phyloP scores from a whole-genome alignment of 768 basidiomycete species.

The Leccinum obscurum region DNA sequence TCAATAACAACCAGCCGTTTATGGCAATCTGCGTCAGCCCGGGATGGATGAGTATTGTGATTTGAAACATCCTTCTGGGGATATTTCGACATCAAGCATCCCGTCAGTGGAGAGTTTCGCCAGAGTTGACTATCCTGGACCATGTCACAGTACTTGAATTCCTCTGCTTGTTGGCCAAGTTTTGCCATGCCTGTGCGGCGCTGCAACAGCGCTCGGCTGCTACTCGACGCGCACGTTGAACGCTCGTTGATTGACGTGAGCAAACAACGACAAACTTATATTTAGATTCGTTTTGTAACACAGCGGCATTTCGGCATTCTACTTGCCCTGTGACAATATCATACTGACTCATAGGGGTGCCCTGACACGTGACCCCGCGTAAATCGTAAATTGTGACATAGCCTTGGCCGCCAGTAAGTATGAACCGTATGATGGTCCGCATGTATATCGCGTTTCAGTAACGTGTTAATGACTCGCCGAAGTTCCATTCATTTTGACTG shows the following conservation, averaged over 20 bases:
- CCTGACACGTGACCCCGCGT: not conserved
- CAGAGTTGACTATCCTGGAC: not conserved
- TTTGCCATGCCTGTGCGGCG: not conserved
- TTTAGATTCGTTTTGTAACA: not conserved
- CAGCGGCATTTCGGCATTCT: conserved; percentile 5
- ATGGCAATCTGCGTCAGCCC: not conserved
- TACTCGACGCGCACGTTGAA: not conserved
- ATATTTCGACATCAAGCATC: not conserved
- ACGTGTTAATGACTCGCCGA: not conserved
- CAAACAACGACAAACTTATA: conserved; percentile 3
- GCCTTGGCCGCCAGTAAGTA: not conserved
- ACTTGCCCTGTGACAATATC: no score
- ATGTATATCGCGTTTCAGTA: not conserved
- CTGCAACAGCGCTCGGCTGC: not conserved
- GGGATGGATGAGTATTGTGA: conserved; percentile 14
- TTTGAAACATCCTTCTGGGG: not conserved
- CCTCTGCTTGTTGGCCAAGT: not conserved
- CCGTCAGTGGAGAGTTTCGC: not conserved
- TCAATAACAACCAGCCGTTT: not conserved
- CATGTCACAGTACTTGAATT: not conserved
- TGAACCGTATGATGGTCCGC: not conserved
- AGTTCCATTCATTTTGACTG: conserved; percentile 6
- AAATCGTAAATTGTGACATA: not conserved
- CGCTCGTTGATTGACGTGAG: not conserved
- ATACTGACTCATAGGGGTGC: not conserved